These are phyloP conservation scores for Gossypium raimondii DNA, from an alignment of 345 rosid species.

Conservation along the genomic window DNA sequence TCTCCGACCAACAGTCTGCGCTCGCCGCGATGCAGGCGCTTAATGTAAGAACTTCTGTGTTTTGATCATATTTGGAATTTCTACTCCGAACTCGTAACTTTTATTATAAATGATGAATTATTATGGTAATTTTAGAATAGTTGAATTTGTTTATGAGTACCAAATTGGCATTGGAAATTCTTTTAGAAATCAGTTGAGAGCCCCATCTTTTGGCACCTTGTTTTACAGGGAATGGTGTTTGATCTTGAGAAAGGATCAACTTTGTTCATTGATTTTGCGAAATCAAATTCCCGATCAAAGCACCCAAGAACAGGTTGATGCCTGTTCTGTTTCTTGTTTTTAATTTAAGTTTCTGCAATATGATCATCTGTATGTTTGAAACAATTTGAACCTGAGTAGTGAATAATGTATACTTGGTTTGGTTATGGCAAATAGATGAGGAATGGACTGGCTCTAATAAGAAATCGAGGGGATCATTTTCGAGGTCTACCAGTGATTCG, in stretches of 20 bases:
- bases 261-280: constrained; percentile 76
- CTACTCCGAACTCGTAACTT: not conserved
- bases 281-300: constrained; percentile 84
- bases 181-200: not conserved
- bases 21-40: constrained; percentile 68
- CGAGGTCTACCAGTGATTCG: constrained; percentile 38
- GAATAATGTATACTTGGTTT: constrained; percentile 9
- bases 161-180: not conserved
- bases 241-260: constrained; percentile 88
- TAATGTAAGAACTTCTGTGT: constrained; percentile 48
- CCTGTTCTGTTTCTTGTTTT: constrained; percentile 13
- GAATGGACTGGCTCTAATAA: constrained; percentile 55
- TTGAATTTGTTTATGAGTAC: not conserved
- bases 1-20: constrained; percentile 72
- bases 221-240: constrained; percentile 76
- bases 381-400: not conserved
- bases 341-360: not conserved
- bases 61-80: constrained; percentile 4
- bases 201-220: constrained; percentile 19
- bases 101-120: not conserved
- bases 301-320: constrained; percentile 62
- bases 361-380: constrained; percentile 9
- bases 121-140: not conserved
- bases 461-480: constrained; percentile 44
- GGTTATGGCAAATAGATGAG: constrained; percentile 39